These are phyloP conservation scores for Pseudocercospora eumusae DNA, from an alignment of 2,329 filamentous ascomycete species.

Conservation along the genomic window DNA sequence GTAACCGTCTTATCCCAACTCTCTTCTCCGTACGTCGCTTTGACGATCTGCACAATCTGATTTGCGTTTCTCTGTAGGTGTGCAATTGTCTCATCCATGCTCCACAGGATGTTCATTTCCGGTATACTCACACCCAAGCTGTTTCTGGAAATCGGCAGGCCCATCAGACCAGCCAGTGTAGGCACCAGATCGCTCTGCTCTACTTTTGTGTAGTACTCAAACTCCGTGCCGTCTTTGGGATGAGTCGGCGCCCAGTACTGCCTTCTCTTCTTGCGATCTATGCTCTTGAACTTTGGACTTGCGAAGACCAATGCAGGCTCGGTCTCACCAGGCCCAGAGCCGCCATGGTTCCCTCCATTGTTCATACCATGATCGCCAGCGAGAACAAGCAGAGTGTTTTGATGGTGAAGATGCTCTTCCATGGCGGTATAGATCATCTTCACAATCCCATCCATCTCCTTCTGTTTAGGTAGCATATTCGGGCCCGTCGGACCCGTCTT, in stretches of 20 bases:
- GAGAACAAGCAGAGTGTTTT: conserved; percentile 78
- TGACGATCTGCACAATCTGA: conserved; percentile 77
- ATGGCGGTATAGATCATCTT: conserved; percentile 74
- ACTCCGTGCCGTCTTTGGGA: conserved; percentile 62
- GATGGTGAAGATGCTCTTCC: conserved; percentile 66
- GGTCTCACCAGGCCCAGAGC: conserved; percentile 89
- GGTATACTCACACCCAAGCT: conserved; percentile 84
- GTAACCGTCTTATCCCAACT: conserved; percentile 20
- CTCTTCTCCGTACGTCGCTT: conserved; percentile 63
- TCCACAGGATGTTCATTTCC: conserved; percentile 78
- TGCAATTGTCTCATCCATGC: conserved; percentile 49
- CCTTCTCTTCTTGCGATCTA: conserved; percentile 14
- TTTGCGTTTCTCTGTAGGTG: conserved; percentile 75
- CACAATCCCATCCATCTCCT: conserved; percentile 88
- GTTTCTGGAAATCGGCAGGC: conserved; percentile 85
- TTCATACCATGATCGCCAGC: conserved; percentile 99
- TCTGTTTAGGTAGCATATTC: conserved; percentile 90
- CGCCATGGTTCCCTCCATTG: conserved; percentile 93
- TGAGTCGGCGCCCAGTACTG: conserved; percentile 54
- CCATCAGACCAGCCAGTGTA: conserved; percentile 81
- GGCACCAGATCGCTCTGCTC: conserved; percentile 94
- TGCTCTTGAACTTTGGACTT: conserved; percentile 34
- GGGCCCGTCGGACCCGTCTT: conserved; percentile 83
- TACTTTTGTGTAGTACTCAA: conserved; percentile 80
- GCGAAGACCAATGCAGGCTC: conserved; percentile 84